Conservation (phyloP, 352 stramenopile genomes). For the Phytophthora citricola region DNA sequence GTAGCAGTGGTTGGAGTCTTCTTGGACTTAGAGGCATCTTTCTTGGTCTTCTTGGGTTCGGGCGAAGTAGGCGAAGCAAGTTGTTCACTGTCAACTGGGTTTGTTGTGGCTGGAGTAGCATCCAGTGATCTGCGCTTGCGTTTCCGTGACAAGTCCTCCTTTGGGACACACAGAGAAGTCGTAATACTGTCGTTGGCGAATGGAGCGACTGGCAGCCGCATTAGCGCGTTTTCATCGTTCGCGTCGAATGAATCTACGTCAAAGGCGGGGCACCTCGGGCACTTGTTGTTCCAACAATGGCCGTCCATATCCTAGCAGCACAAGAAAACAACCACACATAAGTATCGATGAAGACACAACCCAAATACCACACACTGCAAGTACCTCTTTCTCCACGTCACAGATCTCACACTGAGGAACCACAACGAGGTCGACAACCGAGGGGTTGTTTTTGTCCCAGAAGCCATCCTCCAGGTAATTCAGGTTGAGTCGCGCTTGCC, state of each 20-base stretch:
- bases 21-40: slow-evolving; percentile 39
- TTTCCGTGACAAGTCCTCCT: slow-evolving; percentile 56
- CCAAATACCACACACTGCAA: slow-evolving; percentile 1
- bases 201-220: slow-evolving; percentile 63
- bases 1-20: slow-evolving; percentile 24
- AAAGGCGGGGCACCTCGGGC: slow-evolving; percentile 73
- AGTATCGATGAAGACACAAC: slow-evolving; percentile 10
- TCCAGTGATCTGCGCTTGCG: slow-evolving; percentile 53
- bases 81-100: slow-evolving; percentile 13
- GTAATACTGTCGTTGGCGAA: slow-evolving; percentile 67
- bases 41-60: slow-evolving; percentile 56
- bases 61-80: slow-evolving; percentile 10
- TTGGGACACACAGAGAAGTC: slow-evolving; percentile 47
- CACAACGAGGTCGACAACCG: slow-evolving; percentile 71
- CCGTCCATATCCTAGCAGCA: slow-evolving; percentile 57
- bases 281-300: slow-evolving; percentile 80
- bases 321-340: slow-evolving; percentile 5
- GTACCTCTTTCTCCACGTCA: slow-evolving; percentile 84
- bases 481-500: slow-evolving; percentile 73
- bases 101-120: slow-evolving; percentile 1
- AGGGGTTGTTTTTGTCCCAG: slow-evolving; percentile 61
- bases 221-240: slow-evolving; percentile 47
- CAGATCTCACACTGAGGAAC: slow-evolving; percentile 84
- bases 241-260: slow-evolving; percentile 64
- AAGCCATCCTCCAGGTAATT: slow-evolving; percentile 64